Evolutionary conservation across 139 green algal species (phyloP).

Genomic region (Monoraphidium neglectum): DNA sequence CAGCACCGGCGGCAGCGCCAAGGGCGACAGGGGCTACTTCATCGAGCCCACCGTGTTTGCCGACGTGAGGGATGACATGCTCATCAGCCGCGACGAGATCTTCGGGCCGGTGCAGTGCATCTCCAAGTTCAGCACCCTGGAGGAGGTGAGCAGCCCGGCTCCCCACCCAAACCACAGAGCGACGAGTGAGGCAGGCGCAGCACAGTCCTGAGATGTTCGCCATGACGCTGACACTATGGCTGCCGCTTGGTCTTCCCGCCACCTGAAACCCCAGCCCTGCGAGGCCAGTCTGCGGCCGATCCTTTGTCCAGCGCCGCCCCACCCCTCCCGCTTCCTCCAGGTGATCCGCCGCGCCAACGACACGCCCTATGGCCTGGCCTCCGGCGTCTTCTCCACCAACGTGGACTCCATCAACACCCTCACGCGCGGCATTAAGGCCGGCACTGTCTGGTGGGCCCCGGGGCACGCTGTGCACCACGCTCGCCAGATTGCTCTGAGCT

Average conservation of each 20-base stretch:
- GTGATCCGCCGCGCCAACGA: constrained; percentile 69
- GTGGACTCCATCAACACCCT: constrained; percentile 66
- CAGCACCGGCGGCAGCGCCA: constrained; percentile 34
- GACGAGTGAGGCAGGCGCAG: too few relatives aligned
- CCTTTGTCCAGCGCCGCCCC: not conserved
- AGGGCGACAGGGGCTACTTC: constrained; percentile 61
- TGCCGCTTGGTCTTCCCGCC: not conserved
- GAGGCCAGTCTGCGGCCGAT: too few relatives aligned
- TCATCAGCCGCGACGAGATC: constrained; percentile 65
- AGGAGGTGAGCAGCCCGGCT: constrained; percentile 63
- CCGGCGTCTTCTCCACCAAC: constrained; percentile 66
- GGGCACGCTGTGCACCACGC: not conserved
- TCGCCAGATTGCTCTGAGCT: constrained; percentile 4
- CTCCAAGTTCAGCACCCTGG: constrained; percentile 63
- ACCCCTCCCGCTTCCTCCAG: constrained; percentile 40
- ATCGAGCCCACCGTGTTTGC: constrained; percentile 77
- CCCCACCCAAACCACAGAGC: not conserved
- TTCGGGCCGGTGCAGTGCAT: constrained; percentile 74
- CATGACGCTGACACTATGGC: too few relatives aligned
- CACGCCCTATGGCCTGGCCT: constrained; percentile 71
- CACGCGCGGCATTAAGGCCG: constrained; percentile 48
- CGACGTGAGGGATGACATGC: constrained; percentile 66
- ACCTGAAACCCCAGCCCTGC: not conserved
- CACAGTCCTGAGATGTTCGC: too few relatives aligned
- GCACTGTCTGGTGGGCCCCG: too few relatives aligned